Percentiles rank a stretch among this genome's conserved stretches.
These are phyloP conservation scores for Arthrobotrys entomopaga DNA, from an alignment of 2,329 filamentous ascomycete species.

Conservation along the genomic window DNA sequence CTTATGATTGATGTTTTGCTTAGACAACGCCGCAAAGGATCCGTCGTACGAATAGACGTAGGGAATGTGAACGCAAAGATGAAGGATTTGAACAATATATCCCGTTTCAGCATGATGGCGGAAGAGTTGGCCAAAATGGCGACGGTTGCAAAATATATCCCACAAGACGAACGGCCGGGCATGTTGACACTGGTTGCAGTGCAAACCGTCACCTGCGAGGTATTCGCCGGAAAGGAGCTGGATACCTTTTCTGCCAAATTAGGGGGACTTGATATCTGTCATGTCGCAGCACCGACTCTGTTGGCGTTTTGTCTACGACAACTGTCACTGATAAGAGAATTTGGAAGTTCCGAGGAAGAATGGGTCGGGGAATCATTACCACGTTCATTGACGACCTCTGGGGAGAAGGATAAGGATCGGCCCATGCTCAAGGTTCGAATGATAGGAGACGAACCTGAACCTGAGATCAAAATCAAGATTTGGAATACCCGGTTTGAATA, in stretches of 20 bases:
- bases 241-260: slow-evolving; percentile 72
- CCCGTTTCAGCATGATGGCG: slow-evolving; percentile 75
- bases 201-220: slow-evolving; percentile 70
- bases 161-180: slow-evolving; percentile 92
- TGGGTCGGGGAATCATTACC: slow-evolving; percentile 70
- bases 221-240: slow-evolving; percentile 75
- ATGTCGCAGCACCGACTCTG: slow-evolving; percentile 85
- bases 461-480: slow-evolving; percentile 85
- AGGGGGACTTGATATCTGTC: slow-evolving; percentile 75
- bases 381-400: slow-evolving; percentile 60
- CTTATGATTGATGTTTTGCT: slow-evolving; percentile 93
- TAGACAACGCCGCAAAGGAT: slow-evolving; percentile 84
- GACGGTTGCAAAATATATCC: slow-evolving; percentile 90
- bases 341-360: slow-evolving; percentile 67
- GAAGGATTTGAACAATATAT: slow-evolving; percentile 72
- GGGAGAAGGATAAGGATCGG: slow-evolving; percentile 59
- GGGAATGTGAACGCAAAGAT: slow-evolving; percentile 73
- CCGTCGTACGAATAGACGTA: slow-evolving; percentile 77
- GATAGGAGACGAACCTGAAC: slow-evolving; percentile 93
- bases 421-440: slow-evolving; percentile 87
- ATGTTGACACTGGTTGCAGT: slow-evolving; percentile 78
- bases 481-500: slow-evolving; percentile 90
- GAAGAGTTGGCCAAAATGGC: slow-evolving; percentile 84
- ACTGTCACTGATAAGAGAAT: slow-evolving; percentile 72
- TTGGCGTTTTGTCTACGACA: slow-evolving; percentile 78